phyloP scores from a whole-genome alignment of 495 filamentous ascomycete genomes.

The Talaromyces trachyspermus region DNA sequence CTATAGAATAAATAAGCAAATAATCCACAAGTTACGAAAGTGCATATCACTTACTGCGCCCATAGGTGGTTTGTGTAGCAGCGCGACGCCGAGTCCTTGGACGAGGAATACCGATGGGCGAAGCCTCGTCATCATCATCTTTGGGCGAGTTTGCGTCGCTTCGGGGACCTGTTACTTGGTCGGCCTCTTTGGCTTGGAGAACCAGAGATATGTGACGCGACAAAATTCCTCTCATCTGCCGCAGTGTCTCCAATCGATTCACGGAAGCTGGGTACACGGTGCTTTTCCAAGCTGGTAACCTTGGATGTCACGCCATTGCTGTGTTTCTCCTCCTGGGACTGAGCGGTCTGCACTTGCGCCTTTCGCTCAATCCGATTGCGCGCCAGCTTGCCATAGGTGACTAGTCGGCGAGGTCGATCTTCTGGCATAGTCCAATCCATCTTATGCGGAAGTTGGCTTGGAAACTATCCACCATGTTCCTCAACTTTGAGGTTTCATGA shows the following conservation, averaged over 20 bases:
- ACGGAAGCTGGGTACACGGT: background rate
- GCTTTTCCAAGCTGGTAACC: too few relatives aligned
- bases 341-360: background rate
- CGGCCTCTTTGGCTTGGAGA: background rate
- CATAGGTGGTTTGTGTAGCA: background rate
- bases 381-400: slow-evolving; percentile 41
- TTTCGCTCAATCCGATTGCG: slow-evolving; percentile 12
- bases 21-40: background rate
- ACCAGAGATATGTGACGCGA: background rate
- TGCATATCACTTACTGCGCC: background rate
- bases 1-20: background rate
- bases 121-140: background rate
- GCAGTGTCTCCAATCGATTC: slow-evolving; percentile 1
- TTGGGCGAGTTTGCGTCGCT: slow-evolving; percentile 4
- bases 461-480: background rate
- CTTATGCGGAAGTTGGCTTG: slow-evolving; percentile 10
- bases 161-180: slow-evolving; percentile 3
- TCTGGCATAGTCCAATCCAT: slow-evolving; percentile 7
- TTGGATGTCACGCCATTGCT: slow-evolving; percentile 3
- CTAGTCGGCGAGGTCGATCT: slow-evolving; percentile 32
- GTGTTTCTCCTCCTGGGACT: background rate
- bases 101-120: background rate
- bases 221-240: too few relatives aligned
- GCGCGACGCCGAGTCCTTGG: background rate
- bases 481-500: too few relatives aligned